phyloP scores from a whole-genome alignment of 164 flowering plant genomes.

The Cinnamomum micranthum region DNA sequence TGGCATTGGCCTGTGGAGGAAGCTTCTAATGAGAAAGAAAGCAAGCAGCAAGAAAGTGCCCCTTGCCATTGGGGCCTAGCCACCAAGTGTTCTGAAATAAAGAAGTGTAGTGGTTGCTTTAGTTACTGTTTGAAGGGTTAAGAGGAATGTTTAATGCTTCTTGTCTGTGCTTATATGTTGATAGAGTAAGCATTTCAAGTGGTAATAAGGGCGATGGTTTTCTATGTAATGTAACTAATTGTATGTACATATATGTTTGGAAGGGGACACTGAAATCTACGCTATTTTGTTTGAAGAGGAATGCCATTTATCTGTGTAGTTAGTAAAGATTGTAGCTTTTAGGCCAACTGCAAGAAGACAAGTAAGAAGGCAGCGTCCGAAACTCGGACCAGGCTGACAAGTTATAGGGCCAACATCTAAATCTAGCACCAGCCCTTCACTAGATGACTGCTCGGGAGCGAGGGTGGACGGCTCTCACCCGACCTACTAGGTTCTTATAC shows the following conservation, averaged over 20 bases:
- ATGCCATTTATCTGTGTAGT: neutral
- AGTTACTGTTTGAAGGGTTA: neutral
- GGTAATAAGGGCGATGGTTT: neutral
- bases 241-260: neutral
- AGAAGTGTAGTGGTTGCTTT: neutral
- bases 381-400: no score
- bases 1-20: slow-evolving; percentile 46
- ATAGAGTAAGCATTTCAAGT: neutral
- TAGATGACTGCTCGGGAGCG: no score
- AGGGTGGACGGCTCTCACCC: no score
- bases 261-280: neutral
- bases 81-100: neutral
- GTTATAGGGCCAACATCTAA: no score
- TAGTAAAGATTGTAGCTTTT: neutral
- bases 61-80: slow-evolving; percentile 18
- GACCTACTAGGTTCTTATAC: no score
- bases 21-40: slow-evolving; percentile 57
- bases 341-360: neutral
- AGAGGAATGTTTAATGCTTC: neutral
- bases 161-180: neutral
- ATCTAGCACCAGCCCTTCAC: no score
- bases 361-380: no score
- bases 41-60: slow-evolving; percentile 35
- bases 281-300: neutral
- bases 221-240: neutral